Percentiles rank a stretch among this genome's conserved stretches.
These are phyloP conservation scores for Exutisphaerella laricina DNA, from an alignment of 2,329 filamentous ascomycete genomes.

Conservation along the genomic window DNA sequence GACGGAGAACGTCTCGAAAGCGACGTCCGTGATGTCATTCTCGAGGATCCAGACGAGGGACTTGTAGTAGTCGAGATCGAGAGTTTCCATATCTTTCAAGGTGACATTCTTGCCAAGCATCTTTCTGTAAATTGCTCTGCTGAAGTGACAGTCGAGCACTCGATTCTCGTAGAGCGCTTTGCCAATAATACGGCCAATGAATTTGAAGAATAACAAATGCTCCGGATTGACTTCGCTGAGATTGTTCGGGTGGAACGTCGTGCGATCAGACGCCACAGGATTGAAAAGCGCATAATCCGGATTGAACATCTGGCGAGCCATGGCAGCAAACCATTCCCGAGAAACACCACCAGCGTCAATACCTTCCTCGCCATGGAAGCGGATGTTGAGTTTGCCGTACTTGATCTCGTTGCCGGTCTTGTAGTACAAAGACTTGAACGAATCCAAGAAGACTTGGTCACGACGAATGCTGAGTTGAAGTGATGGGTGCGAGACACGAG, in stretches of 20 bases:
- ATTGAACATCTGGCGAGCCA: slow-evolving; percentile 97
- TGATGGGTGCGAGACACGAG: slow-evolving; percentile 66
- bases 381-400: slow-evolving; percentile 95
- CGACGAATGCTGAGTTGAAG: slow-evolving; percentile 86
- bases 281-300: slow-evolving; percentile 95
- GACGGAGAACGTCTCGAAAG: slow-evolving; percentile 91
- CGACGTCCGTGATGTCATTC: slow-evolving; percentile 97
- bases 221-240: slow-evolving; percentile 91
- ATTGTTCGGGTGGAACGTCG: slow-evolving; percentile 97
- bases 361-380: slow-evolving; percentile 95
- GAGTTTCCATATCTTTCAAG: slow-evolving; percentile 98
- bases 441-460: slow-evolving; percentile 95
- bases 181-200: slow-evolving; percentile 96
- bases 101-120: slow-evolving; percentile 93
- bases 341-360: slow-evolving; percentile 97
- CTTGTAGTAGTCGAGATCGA: slow-evolving; percentile 98
- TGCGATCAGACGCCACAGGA: slow-evolving; percentile 92
- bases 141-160: slow-evolving; percentile 97
- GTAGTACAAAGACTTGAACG: slow-evolving; percentile 97
- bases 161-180: slow-evolving; percentile 96
- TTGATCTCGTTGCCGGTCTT: slow-evolving; percentile 97
- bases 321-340: slow-evolving; percentile 97
- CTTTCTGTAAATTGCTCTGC: slow-evolving; percentile 94
- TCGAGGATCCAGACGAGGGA: slow-evolving; percentile 97
- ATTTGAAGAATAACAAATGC: slow-evolving; percentile 98